Percentiles rank a stretch among this genome's conserved stretches.
phyloP scores from a whole-genome alignment of 345 rosid species.

The Eucalyptus pauciflora region DNA sequence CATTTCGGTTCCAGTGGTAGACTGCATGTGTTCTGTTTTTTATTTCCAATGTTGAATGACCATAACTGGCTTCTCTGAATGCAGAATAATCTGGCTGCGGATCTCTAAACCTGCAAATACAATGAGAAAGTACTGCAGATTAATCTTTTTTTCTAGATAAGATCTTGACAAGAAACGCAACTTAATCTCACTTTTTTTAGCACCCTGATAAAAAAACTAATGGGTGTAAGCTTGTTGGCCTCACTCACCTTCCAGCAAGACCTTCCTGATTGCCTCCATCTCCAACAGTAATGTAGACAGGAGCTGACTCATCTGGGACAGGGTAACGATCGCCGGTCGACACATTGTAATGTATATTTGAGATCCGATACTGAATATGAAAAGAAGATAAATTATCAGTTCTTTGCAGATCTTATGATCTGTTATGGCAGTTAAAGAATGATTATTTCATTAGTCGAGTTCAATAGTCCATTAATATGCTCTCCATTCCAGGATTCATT shows the following conservation, averaged over 20 bases:
- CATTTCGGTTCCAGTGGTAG: conserved; percentile 92
- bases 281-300: conserved; percentile 83
- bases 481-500: not conserved
- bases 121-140: not conserved
- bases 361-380: conserved; percentile 58
- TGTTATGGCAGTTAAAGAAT: not conserved
- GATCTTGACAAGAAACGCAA: not conserved
- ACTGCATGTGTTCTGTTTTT: conserved; percentile 78
- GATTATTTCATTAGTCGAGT: not conserved
- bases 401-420: not conserved
- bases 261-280: conserved; percentile 98
- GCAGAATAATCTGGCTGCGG: conserved; percentile 96
- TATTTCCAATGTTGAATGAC: conserved; percentile 80
- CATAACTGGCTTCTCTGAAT: conserved; percentile 93
- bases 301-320: conserved; percentile 66
- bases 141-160: not conserved
- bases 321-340: conserved; percentile 62
- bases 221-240: not conserved
- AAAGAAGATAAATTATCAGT: not conserved
- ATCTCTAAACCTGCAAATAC: conserved; percentile 44
- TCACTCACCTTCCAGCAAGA: conserved; percentile 58
- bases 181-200: not conserved
- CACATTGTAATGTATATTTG: conserved; percentile 63
- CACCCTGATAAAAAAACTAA: not conserved
- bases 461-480: not conserved